Evolutionary conservation across 495 filamentous ascomycete species (phyloP), one percentile per base, ranked within the genome.

Genomic region (Clavariopsis aquatica): DNA sequence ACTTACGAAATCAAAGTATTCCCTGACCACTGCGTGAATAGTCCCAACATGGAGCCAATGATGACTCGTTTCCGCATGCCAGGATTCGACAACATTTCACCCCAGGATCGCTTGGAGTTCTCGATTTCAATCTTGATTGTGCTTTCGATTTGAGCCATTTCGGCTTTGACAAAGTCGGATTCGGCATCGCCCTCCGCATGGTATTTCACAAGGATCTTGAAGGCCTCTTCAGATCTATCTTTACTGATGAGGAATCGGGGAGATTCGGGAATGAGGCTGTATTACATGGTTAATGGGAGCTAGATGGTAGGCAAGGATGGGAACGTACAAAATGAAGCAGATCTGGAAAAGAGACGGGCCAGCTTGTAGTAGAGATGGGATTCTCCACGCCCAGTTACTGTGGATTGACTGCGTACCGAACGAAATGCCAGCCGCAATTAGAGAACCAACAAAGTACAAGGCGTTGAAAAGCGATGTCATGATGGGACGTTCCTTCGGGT

Each of bases 381-480:
- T 84, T 43, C 84, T 76, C 87, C 85, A 89, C 3, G 84, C 81
- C 86, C 86, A 88, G 56, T 84, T 76, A 59, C 74, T 79, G 0
- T 76, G 28, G 57, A 87, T 84, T 6, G 67, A 66, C 57, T 84
- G 80, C 0, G 85, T 88, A 8, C 85, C 85, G 54, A 83, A 80
- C 0, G 81, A 83, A 6, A 83, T 76, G 10, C 81, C 79, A 0
- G 84, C 84, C 17, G 85, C 85, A 17, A 84, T 77, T 53, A 88
- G 84, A 52, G 81, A 79, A 6, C 87, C 85, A 62, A 87, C 76
- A 69, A 84, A 89, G 71, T 84, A 88, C 20, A 79, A 82, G 4
- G 83, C 82, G 69, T 89, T 88, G 78, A 87, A 89, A 4, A 89
- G 78, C 27, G 84, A 86, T 4, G 84, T 89, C 63, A 90, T 70